These are phyloP conservation scores for Ogataea trehaloabstinens DNA, from an alignment of 805 yeast species.

Conservation along the genomic window DNA sequence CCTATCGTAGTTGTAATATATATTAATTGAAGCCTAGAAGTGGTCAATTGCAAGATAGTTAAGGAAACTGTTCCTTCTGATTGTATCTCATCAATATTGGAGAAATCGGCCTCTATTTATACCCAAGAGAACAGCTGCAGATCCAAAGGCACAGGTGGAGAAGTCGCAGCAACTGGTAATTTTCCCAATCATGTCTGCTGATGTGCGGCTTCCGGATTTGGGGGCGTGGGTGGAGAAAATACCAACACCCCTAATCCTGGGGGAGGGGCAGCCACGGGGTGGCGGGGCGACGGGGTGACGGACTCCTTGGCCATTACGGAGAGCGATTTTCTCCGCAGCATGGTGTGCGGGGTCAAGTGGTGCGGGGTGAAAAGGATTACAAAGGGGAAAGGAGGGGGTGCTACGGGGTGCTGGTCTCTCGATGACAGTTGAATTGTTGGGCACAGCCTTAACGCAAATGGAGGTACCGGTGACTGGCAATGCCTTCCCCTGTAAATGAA, in stretches of 20 bases:
- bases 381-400: no score
- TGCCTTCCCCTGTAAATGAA: no score
- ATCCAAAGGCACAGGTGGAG: not conserved
- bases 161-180: not conserved
- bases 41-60: not conserved
- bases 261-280: not conserved
- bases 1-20: not conserved
- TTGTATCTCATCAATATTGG: no score
- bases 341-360: not conserved
- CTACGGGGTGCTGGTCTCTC: no score
- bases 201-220: not conserved
- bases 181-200: not conserved
- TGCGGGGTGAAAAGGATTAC: no score
- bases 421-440: no score
- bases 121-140: not conserved
- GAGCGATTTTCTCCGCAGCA: not conserved
- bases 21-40: not conserved
- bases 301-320: not conserved
- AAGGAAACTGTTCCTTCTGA: not conserved
- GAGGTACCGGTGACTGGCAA: no score
- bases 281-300: not conserved
- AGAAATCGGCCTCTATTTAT: conserved; percentile 5
- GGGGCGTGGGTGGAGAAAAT: not conserved
- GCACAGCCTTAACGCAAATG: no score
- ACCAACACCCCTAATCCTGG: not conserved